Conservation (phyloP, 768 basidiomycete species). For the Lentinula edodes region DNA sequence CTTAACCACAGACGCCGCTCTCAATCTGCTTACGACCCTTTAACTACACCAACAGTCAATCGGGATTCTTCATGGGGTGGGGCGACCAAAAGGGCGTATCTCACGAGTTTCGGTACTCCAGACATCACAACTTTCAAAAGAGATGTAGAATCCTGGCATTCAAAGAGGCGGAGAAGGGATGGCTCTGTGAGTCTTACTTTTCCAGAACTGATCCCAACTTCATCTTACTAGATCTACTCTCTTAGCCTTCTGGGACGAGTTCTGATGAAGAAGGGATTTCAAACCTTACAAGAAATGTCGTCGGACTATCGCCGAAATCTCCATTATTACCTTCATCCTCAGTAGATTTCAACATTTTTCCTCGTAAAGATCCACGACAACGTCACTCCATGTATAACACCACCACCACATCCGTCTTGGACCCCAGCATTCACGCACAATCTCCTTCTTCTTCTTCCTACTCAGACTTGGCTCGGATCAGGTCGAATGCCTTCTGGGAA, state of each 20-base stretch:
- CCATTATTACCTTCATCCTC: slow-evolving; percentile 39
- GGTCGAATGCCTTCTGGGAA: slow-evolving; percentile 61
- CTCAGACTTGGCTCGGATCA: slow-evolving; percentile 37
- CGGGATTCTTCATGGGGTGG: slow-evolving; percentile 32
- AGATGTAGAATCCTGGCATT: slow-evolving; percentile 49
- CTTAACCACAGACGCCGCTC: slow-evolving; percentile 45
- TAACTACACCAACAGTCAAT: slow-evolving; percentile 26
- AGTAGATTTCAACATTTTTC: slow-evolving; percentile 43
- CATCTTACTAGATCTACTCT: not conserved
- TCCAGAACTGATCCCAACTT: not conserved
- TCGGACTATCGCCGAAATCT: slow-evolving; percentile 21
- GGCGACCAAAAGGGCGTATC: slow-evolving; percentile 45
- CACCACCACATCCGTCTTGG: slow-evolving; percentile 14
- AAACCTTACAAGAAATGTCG: slow-evolving; percentile 12
- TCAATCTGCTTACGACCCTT: slow-evolving; percentile 41
- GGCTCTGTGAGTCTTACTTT: slow-evolving; percentile 32
- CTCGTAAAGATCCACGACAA: slow-evolving; percentile 17
- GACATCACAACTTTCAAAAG: slow-evolving; percentile 28
- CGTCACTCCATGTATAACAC: slow-evolving; percentile 15
- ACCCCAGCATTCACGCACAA: slow-evolving; percentile 13
- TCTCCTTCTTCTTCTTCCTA: slow-evolving; percentile 14
- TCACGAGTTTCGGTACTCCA: slow-evolving; percentile 11
- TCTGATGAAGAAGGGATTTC: slow-evolving; percentile 12
- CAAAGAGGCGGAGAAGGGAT: slow-evolving; percentile 49
- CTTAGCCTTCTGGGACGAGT: slow-evolving; percentile 11